Evolutionary conservation across 345 rosid species (phyloP), one percentile per base, ranked within the genome.

Genomic region (Corchorus capsularis): DNA sequence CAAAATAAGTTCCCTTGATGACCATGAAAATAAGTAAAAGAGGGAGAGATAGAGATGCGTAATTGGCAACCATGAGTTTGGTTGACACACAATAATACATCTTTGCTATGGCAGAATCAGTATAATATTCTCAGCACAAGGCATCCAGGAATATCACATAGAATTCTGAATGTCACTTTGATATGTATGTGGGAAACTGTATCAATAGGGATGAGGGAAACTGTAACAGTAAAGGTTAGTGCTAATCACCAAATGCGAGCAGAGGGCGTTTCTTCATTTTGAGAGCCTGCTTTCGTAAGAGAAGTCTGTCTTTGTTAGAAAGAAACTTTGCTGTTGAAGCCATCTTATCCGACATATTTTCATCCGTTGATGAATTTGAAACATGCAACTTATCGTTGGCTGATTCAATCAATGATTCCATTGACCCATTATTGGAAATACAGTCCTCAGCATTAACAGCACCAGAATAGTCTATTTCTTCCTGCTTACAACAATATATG

Each of bases 231-330:
- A 15, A 12, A 54, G 56, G 79, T 73, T 17, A 16, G 56, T 34
- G 50, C 53, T 74, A 83, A 75, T 83, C 74, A 92, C 99, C 98
- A 72, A 93, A 90, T 82, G 99, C 92, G 73, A 93, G 86, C 63
- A 89, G 87, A 19, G 97, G 99, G 50, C 93, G 92, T 50, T 93
- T 90, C 86, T 79, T 95, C 92, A 90, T 89, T 73, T 57, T 85
- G 72, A 93, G 97, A 73, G 98, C 99, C 82, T 92, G 97, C 88
- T 85, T 95, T 66, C 98, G 86, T 71, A 95, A 83, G 72, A 93
- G 87, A 72, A 95, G 98, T 85, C 97, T 89, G 77, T 92, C 97
- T 81, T 83, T 95, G 71, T 95, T 93, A 35, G 97, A 88, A 62
- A 95, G 96, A 74, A 73, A 77, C 73, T 74, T 9, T 11, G 62